Evolutionary conservation across 83 land plant species (phyloP), one percentile per base, ranked within the genome.

Genomic region (Diphasiastrum complanatum): DNA sequence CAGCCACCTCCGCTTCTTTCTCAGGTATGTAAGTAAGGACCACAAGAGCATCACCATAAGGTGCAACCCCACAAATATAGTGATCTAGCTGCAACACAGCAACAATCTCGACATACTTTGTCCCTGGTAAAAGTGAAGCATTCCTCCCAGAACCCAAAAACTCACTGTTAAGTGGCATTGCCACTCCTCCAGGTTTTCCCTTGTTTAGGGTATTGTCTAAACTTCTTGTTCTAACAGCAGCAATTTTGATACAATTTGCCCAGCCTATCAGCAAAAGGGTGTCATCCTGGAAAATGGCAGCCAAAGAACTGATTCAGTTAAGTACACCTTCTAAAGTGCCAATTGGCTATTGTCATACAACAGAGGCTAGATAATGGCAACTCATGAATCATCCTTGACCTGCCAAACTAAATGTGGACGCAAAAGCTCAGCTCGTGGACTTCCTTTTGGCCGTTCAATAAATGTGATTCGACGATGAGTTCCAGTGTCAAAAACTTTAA

Each of bases 351-450:
- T n/a, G n/a, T n/a, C n/a, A n/a, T 3, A 59, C 6, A 4, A 35
- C 29, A 59, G 4, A 38, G 6, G 25, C 60, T 61, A 11, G n/a
- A 24, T 4, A 40, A 28, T 45, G 26, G 22, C 10, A 61, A 26
- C 3, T 25, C 65, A 20, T 23, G 19, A 8, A 54, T 28, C n/a
- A 49, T 8, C 10, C 5, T 75, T 53, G n/a, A 85, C 99, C 99
- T 93, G 96, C 99, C 99, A 93, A 43, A 93, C 86, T 53, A 93
- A 75, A 26, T 89, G 88, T 63, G 99, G 96, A 33, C 79, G 80
- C 43, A 85, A 65, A 30, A 83, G 73, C 58, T 89, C 88, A 61
- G 89, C 92, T 33, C 74, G 88, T 61, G 99, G 96, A 68, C 91
- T 85, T 47, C 75, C 79, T 54, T 73, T 71, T 35, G 89, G 88